phyloP scores from a whole-genome alignment of 179 eudicot species.

The Beta corolliflora region DNA sequence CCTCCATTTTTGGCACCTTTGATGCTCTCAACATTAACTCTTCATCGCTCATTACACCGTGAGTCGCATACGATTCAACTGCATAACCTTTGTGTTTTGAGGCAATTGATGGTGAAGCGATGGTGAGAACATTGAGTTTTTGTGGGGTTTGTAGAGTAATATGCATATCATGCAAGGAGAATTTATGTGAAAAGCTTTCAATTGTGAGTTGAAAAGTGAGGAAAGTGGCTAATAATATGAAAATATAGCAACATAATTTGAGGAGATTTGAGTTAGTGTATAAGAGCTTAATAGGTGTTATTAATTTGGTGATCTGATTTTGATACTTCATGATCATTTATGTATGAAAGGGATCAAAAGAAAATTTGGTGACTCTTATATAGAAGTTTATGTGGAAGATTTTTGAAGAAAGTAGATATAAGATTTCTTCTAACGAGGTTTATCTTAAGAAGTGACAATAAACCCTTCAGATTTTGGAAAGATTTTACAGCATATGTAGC shows the following conservation, averaged over 20 bases:
- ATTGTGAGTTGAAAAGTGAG: slow-evolving; percentile 42
- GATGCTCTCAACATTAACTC: slow-evolving; percentile 32
- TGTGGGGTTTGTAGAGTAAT: slow-evolving; percentile 13
- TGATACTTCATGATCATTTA: neutral
- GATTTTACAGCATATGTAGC: neutral
- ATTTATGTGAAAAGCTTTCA: slow-evolving; percentile 31
- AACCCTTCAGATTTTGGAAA: neutral
- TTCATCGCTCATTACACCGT: slow-evolving; percentile 23
- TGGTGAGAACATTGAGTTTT: neutral
- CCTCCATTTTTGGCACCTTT: slow-evolving; percentile 5
- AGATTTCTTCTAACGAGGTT: neutral
- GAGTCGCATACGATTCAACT: neutral
- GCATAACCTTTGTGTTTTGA: neutral
- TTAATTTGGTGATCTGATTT: neutral
- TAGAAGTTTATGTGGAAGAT: neutral
- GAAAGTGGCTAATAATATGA: slow-evolving; percentile 38
- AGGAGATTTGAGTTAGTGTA: slow-evolving; percentile 27
- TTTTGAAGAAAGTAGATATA: neutral
- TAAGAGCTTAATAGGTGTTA: slow-evolving; percentile 25
- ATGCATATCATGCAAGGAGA: slow-evolving; percentile 11
- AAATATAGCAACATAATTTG: slow-evolving; percentile 33
- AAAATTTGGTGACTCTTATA: neutral
- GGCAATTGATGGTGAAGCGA: neutral
- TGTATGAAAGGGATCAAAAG: neutral
- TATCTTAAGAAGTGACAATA: neutral